Evolutionary conservation across 345 rosid genomes (phyloP).

Genomic region (Geranium rotundifolium): DNA sequence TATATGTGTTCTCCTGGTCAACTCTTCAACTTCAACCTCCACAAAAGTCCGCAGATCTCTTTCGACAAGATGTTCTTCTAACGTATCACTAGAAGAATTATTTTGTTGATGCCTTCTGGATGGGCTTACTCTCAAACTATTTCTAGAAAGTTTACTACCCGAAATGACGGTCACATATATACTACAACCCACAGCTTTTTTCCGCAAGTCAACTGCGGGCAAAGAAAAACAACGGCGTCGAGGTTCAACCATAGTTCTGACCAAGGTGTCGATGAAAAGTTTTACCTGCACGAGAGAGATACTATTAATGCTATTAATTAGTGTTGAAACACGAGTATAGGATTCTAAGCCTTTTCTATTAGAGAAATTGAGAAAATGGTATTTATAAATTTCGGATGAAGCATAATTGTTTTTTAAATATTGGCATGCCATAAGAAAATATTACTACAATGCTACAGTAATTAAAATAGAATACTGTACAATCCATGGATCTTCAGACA

Average conservation of each 20-base stretch:
- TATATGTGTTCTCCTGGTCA: slow-evolving; percentile 61
- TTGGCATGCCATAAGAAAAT: too few species aligned
- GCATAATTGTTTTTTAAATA: too few species aligned
- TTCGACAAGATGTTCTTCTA: slow-evolving; percentile 28
- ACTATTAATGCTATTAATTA: background rate
- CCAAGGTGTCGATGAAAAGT: slow-evolving; percentile 65
- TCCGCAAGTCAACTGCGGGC: slow-evolving; percentile 68
- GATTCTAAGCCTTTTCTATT: background rate
- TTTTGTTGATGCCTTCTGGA: slow-evolving; percentile 35
- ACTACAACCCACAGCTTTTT: slow-evolving; percentile 75
- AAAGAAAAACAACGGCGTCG: slow-evolving; percentile 65
- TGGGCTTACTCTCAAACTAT: slow-evolving; percentile 48
- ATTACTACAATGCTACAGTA: background rate
- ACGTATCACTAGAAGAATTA: slow-evolving; percentile 16
- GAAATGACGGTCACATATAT: slow-evolving; percentile 66
- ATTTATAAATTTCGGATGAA: too few species aligned
- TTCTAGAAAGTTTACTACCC: slow-evolving; percentile 53
- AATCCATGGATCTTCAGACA: background rate
- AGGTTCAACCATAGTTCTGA: slow-evolving; percentile 92
- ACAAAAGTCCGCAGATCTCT: slow-evolving; percentile 69
- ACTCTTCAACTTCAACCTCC: slow-evolving; percentile 80
- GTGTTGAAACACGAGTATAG: too few species aligned
- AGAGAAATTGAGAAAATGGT: background rate
- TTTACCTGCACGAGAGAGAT: slow-evolving; percentile 40
- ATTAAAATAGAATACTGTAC: background rate